Conservation (phyloP, 371 early-diverging fungal genomes). For the Saksenaea vasiformis region DNA sequence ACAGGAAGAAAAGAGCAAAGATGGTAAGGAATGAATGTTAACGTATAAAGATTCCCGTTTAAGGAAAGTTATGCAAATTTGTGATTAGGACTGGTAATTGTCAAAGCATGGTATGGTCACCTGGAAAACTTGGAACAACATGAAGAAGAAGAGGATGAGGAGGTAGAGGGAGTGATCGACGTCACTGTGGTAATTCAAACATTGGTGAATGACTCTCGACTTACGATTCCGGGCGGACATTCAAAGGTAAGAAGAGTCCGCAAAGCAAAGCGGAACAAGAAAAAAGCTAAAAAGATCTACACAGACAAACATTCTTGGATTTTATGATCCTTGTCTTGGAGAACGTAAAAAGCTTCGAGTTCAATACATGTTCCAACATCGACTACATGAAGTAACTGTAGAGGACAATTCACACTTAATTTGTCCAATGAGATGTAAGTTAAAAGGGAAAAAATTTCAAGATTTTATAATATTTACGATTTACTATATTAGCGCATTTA, state of each 20-base stretch:
- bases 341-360: constrained; percentile 81
- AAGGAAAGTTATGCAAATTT: background rate
- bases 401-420: constrained; percentile 80
- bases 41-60: background rate
- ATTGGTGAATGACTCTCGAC: constrained; percentile 81
- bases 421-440: constrained; percentile 82
- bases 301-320: constrained; percentile 85
- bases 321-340: constrained; percentile 95
- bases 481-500: constrained; percentile 25
- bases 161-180: constrained; percentile 63
- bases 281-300: constrained; percentile 8
- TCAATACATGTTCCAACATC: constrained; percentile 82
- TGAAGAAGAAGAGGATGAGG: constrained; percentile 21
- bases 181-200: constrained; percentile 87
- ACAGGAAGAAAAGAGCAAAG: constrained; percentile 67
- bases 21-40: constrained; percentile 31
- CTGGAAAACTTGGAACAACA: constrained; percentile 46
- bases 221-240: constrained; percentile 84
- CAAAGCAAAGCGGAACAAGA: constrained; percentile 2
- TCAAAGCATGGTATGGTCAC: constrained; percentile 88
- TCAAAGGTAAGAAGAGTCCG: constrained; percentile 67
- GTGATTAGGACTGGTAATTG: constrained; percentile 75
- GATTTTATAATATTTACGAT: background rate
- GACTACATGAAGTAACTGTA: constrained; percentile 80
- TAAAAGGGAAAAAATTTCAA: constrained; percentile 6